Base-by-base conservation (phyloP, 208 protist species). In the Blechomonas ayalai region DNA sequence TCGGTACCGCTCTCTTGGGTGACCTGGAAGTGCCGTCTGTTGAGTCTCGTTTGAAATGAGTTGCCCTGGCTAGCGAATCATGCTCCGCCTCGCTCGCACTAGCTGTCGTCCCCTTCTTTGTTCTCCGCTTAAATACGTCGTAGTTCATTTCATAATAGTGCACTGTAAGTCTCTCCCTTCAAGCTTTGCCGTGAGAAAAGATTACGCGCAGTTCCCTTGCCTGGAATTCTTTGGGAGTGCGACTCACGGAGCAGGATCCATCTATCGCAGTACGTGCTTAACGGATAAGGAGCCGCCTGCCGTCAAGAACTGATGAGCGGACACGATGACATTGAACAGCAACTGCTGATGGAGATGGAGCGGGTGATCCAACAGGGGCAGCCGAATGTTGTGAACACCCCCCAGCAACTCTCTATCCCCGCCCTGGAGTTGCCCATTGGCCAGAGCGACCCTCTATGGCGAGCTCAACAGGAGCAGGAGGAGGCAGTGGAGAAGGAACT, bases 291-390 rank as follows among this genome's bases (percentile, higher is more conserved):
- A n/a, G n/a, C n/a, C n/a, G n/a, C n/a, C n/a, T n/a, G n/a, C n/a
- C n/a, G n/a, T 56, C 27, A 29, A 49, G 16, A 23, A 27, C 36
- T 22, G n/a, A 80, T 85, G 67, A 66, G 56, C 27, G 35, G 53
- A 12, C 52, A 49, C 20, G 58, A 82, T 36, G 77, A 85, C 27
- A 84, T 87, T 52, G 68, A 86, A 53, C 62, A 65, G 9, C 66
- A 80, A 26, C 70, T 91, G 18, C 72, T 84, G 70, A 63, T 81
- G 62, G 76, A 90, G 54, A 87, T 90, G 82, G 76, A 90, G 52
- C 53, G 48, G 35, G 71, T 85, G 42, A 69, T 91, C 16, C 41
- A 73, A 29, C 66, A n/a, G n/a, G n/a, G n/a, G 62, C 5, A 57
- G 59, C 22, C 32, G 63, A 1, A 13, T 13, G 10, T 41, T 53